A percentile compares a stretch with the other conserved stretches of the same genome.
These are phyloP conservation scores for Neonectria coccinea DNA, from an alignment of 2,329 filamentous ascomycete species.

Conservation along the genomic window DNA sequence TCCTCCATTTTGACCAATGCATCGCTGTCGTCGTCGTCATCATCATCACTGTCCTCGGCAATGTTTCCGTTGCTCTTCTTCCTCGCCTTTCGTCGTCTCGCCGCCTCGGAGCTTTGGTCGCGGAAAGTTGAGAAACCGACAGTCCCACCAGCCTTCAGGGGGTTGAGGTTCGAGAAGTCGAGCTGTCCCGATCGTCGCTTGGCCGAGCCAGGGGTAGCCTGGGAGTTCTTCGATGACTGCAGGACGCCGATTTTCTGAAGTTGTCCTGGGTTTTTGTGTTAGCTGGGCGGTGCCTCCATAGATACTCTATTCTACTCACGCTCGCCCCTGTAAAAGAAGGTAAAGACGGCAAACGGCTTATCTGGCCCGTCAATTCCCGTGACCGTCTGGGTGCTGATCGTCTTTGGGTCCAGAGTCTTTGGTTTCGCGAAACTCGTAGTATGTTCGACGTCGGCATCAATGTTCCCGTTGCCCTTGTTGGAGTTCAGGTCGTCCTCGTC, in stretches of 20 bases:
- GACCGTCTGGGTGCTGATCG: conserved; percentile 98
- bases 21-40: conserved; percentile 75
- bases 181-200: conserved; percentile 86
- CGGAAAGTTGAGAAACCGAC: conserved; percentile 92
- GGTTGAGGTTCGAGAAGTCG: conserved; percentile 86
- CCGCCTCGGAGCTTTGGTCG: conserved; percentile 70
- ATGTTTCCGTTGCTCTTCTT: conserved; percentile 77
- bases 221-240: conserved; percentile 72
- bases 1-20: conserved; percentile 75
- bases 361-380: conserved; percentile 97
- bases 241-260: conserved; percentile 96
- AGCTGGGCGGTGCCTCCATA: conserved; percentile 31
- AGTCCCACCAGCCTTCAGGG: conserved; percentile 86
- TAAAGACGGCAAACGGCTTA: conserved; percentile 96
- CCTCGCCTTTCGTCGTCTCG: conserved; percentile 66
- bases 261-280: conserved; percentile 74
- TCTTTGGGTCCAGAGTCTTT: conserved; percentile 94
- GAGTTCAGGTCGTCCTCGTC: conserved; percentile 74
- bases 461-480: conserved; percentile 66
- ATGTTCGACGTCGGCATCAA: conserved; percentile 90
- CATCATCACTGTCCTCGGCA: conserved; percentile 78
- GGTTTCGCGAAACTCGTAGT: conserved; percentile 98
- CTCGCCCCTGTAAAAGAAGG: conserved; percentile 96
- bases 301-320: conserved; percentile 70
- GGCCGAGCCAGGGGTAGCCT: conserved; percentile 68